These are phyloP conservation scores for Naganishia liquefaciens DNA, from an alignment of 1,284 basidiomycete genomes.

Conservation along the genomic window DNA sequence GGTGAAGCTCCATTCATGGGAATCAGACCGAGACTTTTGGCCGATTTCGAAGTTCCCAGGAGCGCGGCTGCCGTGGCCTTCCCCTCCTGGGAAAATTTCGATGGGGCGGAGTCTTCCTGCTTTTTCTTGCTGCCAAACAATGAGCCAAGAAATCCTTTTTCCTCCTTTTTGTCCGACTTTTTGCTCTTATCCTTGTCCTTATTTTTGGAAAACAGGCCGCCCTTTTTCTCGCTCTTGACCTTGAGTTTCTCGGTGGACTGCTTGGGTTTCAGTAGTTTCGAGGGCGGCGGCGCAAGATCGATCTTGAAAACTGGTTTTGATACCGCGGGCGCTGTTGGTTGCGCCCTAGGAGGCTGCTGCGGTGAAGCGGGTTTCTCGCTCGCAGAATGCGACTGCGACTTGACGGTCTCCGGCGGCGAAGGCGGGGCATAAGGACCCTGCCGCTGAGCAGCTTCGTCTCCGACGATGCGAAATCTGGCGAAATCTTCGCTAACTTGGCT, in stretches of 20 bases:
- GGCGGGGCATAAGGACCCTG: slow-evolving; percentile 22
- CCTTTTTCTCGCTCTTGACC: slow-evolving; percentile 64
- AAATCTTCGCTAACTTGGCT: slow-evolving; percentile 20
- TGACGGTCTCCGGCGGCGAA: slow-evolving; percentile 29
- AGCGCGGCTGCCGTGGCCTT: slow-evolving; percentile 79
- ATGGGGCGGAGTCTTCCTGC: slow-evolving; percentile 65
- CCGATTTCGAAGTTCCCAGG: slow-evolving; percentile 75
- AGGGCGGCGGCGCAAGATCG: slow-evolving; percentile 19
- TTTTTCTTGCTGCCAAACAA: slow-evolving; percentile 81
- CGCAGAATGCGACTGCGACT: slow-evolving; percentile 5
- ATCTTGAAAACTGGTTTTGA: neutral
- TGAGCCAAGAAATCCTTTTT: slow-evolving; percentile 80
- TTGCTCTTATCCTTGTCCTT: slow-evolving; percentile 67
- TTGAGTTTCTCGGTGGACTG: slow-evolving; percentile 30
- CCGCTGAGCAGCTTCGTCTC: slow-evolving; percentile 16
- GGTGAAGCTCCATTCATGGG: slow-evolving; percentile 48
- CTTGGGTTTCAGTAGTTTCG: slow-evolving; percentile 19
- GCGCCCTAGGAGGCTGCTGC: slow-evolving; percentile 1
- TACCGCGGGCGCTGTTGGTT: neutral
- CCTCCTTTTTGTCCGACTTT: slow-evolving; percentile 57
- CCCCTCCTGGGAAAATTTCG: slow-evolving; percentile 61
- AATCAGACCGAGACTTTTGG: slow-evolving; percentile 58
- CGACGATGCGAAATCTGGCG: slow-evolving; percentile 23
- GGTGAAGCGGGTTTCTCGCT: slow-evolving; percentile 10
- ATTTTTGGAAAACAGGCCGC: slow-evolving; percentile 66